Evolutionary conservation across 1,284 basidiomycete species (phyloP).

Genomic region (Porogramme epimiltina): DNA sequence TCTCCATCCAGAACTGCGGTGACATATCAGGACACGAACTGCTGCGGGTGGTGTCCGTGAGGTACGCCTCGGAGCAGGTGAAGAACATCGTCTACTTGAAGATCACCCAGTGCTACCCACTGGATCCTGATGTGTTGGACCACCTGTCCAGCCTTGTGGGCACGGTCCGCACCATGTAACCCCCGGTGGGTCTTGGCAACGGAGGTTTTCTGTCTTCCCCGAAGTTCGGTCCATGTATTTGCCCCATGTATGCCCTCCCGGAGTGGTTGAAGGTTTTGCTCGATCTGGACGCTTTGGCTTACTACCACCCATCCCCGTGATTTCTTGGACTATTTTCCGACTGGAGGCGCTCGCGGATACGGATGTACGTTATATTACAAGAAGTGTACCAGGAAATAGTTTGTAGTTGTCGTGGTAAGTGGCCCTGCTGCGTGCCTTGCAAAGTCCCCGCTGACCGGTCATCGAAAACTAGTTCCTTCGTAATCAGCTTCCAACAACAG

Average conservation of each 20-base stretch:
- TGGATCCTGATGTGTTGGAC: slow-evolving; percentile 29
- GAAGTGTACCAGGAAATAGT: no score
- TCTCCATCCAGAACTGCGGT: slow-evolving; percentile 32
- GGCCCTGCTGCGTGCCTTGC: no score
- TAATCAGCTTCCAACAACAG: no score
- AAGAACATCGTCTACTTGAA: slow-evolving; percentile 27
- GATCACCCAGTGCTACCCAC: slow-evolving; percentile 29
- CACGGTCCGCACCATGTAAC: slow-evolving; percentile 23
- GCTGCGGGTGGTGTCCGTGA: slow-evolving; percentile 29
- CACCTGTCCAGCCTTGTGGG: slow-evolving; percentile 26
- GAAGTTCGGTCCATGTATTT: background rate
- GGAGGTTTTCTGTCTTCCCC: background rate
- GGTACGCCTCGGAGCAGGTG: slow-evolving; percentile 22
- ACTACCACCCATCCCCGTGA: no score
- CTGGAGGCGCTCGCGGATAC: no score
- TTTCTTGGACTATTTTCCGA: no score
- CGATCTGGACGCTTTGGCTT: background rate
- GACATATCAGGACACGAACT: slow-evolving; percentile 37
- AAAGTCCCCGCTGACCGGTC: no score
- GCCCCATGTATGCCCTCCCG: background rate
- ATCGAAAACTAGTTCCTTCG: no score
- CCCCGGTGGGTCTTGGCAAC: background rate
- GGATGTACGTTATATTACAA: no score
- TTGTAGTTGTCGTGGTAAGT: no score
- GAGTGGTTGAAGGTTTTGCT: no score